Conservation (phyloP, 1,139 yeast species). For the Protomyces lactucae-debilis region DNA sequence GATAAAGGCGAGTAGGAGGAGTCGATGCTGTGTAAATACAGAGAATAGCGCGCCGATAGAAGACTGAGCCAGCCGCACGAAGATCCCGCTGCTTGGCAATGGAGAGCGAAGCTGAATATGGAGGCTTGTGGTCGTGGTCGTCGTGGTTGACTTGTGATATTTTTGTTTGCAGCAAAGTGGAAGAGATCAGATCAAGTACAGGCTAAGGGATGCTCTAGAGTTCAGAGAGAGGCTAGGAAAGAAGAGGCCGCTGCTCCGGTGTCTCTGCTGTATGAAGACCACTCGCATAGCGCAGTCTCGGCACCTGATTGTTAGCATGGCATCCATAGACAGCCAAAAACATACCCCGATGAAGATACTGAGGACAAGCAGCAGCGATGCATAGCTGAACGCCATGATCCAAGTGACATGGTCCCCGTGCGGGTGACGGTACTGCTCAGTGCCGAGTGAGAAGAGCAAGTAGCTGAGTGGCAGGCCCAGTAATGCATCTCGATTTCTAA, state of each 20-base stretch:
- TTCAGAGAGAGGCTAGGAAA: background rate
- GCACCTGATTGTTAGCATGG: background rate
- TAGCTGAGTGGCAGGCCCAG: conserved; percentile 7
- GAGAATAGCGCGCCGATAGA: too few relatives aligned
- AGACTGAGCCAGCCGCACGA: too few relatives aligned
- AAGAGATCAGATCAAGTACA: background rate
- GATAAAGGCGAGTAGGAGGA: too few relatives aligned
- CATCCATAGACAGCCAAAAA: background rate
- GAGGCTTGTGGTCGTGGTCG: too few relatives aligned
- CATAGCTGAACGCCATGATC: conserved; percentile 3
- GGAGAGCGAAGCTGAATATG: too few relatives aligned
- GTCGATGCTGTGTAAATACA: too few relatives aligned
- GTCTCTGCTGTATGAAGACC: background rate
- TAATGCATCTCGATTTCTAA: conserved; percentile 2
- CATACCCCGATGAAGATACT: conserved; percentile 8
- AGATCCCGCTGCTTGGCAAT: too few relatives aligned
- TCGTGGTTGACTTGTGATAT: too few relatives aligned
- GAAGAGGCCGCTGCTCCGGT: background rate
- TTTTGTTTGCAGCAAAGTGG: too few relatives aligned
- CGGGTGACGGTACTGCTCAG: conserved; percentile 10
- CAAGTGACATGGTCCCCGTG: background rate
- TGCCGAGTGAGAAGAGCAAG: conserved; percentile 9
- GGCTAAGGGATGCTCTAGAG: background rate
- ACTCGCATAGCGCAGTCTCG: conserved; percentile 2
- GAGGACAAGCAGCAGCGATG: background rate